Evolutionary conservation across 2,329 filamentous ascomycete species (phyloP).

Genomic region (Claviceps monticola): DNA sequence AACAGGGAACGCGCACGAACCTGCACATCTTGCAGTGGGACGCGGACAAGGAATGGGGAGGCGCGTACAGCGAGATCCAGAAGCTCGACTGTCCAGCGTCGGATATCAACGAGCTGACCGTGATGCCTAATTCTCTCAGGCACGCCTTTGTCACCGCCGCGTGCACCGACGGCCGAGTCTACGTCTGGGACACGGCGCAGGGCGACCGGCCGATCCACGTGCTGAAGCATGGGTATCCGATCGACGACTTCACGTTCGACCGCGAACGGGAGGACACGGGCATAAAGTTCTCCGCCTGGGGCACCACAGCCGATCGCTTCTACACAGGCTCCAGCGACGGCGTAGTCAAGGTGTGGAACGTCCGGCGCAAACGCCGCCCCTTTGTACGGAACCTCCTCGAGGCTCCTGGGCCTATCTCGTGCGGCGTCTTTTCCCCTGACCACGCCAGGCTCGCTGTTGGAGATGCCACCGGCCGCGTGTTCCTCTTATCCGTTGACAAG

Average conservation of each 20-base stretch:
- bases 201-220: slow-evolving; percentile 43
- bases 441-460: slow-evolving; percentile 41
- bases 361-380: slow-evolving; percentile 29
- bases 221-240: slow-evolving; percentile 35
- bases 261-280: slow-evolving; percentile 44
- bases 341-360: slow-evolving; percentile 48
- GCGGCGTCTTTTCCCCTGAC: slow-evolving; percentile 44
- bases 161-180: slow-evolving; percentile 47
- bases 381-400: slow-evolving; percentile 40
- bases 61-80: slow-evolving; percentile 30
- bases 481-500: slow-evolving; percentile 36
- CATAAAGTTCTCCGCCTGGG: slow-evolving; percentile 52
- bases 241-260: slow-evolving; percentile 27
- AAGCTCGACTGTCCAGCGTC: slow-evolving; percentile 43
- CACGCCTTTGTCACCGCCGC: slow-evolving; percentile 45
- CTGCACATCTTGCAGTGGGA: slow-evolving; percentile 37
- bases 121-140: slow-evolving; percentile 38
- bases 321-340: slow-evolving; percentile 53
- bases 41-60: slow-evolving; percentile 11
- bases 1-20: slow-evolving; percentile 37
- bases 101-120: slow-evolving; percentile 49
- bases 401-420: slow-evolving; percentile 41
- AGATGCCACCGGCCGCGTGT: slow-evolving; percentile 47
- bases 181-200: slow-evolving; percentile 47
- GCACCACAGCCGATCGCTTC: slow-evolving; percentile 38